phyloP scores from a whole-genome alignment of 208 protist genomes.

The Tritrichomonas musculus region DNA sequence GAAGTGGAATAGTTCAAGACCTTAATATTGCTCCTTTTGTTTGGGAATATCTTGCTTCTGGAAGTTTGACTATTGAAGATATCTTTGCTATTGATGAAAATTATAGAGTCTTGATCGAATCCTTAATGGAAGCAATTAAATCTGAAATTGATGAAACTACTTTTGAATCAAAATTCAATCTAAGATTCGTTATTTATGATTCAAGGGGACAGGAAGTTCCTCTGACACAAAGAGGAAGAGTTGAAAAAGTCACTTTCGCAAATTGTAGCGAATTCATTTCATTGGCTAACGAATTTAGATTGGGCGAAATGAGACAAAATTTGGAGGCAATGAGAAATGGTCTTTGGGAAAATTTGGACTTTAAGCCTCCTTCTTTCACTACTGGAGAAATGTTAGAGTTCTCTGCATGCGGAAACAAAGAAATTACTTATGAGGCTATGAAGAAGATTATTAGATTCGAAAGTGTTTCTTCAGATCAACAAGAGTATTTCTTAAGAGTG shows the following conservation, averaged over 20 bases:
- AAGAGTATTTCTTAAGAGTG: not conserved
- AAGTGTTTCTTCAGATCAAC: not conserved
- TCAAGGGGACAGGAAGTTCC: not conserved
- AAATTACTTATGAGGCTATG: not conserved
- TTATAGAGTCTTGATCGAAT: not conserved
- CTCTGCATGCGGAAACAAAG: not conserved
- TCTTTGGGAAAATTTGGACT: not conserved
- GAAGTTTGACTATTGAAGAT: not conserved
- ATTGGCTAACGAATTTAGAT: not conserved
- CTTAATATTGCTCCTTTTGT: not conserved
- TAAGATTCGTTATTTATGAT: not conserved
- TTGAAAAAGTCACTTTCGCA: not conserved
- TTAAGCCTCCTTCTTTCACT: not conserved
- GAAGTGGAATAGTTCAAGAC: not conserved
- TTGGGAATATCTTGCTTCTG: not conserved
- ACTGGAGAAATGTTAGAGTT: not conserved
- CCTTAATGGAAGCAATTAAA: not conserved
- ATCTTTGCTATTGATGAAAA: not conserved
- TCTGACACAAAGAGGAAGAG: not conserved
- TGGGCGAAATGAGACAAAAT: not conserved
- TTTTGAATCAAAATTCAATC: not conserved
- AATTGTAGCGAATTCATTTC: not conserved
- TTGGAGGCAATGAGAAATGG: not conserved
- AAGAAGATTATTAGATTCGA: not conserved
- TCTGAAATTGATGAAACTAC: not conserved